Base-by-base conservation (phyloP, 2,329 filamentous ascomycete genomes). In the Zelopaecilomyces penicillatus region DNA sequence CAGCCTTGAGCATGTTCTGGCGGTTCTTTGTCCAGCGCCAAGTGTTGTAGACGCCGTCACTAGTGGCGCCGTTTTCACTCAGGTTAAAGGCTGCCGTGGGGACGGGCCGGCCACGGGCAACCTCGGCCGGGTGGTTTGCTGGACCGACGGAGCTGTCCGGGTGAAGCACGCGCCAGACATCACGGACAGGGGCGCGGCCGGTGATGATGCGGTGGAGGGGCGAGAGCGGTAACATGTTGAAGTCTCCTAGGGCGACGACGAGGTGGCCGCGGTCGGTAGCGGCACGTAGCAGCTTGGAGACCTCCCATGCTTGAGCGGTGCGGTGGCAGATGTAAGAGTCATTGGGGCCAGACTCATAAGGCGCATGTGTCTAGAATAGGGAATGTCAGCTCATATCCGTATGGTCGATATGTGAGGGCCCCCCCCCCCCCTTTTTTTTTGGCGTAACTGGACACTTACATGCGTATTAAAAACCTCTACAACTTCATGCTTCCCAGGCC, bases 381-480 rank as follows among this genome's bases (percentile, higher is more conserved):
- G 26, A 34, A 19, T 28, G n/a, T 33, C 10, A 38, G 36, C 19
- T 39, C 30, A 30, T 37, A 35, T 9, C 19, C n/a, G 11, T 28
- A 6, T 28, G 44, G 33, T 42, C 11, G 33, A 30, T 44, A 29
- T 26, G 12, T 30, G 28, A 9, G 10, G 34, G 45, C 27, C 19
- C 19, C 2, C 19, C 19, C 3, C 19, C 19, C 19, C 19, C 19
- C 19, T 19, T 19, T 19, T 19, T 19, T 19, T 19, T 44, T 6
- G 5, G 7, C 12, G 11, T 19, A 2, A 19, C 19, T 19, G 12
- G 41, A 39, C 33, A 61, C 73, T 65, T 65, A 83, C 79, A 73
- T 95, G 91, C 12, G 93, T 97, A 62, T 87, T 91, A 61, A 97
- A 96, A 2, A 97, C 87, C 58, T 96, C 88, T 12, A 88, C 72